phyloP scores from a whole-genome alignment of 202 grass and related monocot genomes.

The Panicum virgatum region DNA sequence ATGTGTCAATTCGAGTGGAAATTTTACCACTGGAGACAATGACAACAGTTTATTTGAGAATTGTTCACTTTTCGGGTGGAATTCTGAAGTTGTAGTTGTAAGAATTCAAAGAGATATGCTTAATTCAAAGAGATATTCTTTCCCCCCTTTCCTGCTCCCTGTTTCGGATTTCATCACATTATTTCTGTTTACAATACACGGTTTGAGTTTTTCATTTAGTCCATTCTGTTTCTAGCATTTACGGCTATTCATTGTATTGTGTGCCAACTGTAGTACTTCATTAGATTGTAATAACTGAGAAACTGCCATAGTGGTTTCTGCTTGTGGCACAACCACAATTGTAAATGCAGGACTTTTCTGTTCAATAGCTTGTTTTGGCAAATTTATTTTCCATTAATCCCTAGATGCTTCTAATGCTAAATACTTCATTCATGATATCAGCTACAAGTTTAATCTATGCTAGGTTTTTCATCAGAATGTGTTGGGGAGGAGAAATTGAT shows the following conservation, averaged over 20 bases:
- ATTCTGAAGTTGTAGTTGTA: not conserved
- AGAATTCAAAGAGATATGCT: not conserved
- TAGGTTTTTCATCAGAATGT: slow-evolving; percentile 10
- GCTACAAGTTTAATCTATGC: not conserved
- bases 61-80: not conserved
- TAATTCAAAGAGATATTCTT: no score
- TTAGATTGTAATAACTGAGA: slow-evolving; percentile 24
- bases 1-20: not conserved
- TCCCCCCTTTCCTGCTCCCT: not conserved
- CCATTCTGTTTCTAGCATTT: not conserved
- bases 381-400: not conserved
- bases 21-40: not conserved
- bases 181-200: not conserved
- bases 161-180: not conserved
- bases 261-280: not conserved
- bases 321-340: slow-evolving; percentile 10
- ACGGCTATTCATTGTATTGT: not conserved
- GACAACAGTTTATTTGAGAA: not conserved
- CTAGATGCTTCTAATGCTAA: not conserved
- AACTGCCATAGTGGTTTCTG: slow-evolving; percentile 13
- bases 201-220: slow-evolving; percentile 35
- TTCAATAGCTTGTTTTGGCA: not conserved
- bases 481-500: slow-evolving; percentile 1
- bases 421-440: not conserved
- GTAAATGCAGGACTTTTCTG: slow-evolving; percentile 15